phyloP scores from a whole-genome alignment of 73 alveolate species.

The Uronychia binucleata region DNA sequence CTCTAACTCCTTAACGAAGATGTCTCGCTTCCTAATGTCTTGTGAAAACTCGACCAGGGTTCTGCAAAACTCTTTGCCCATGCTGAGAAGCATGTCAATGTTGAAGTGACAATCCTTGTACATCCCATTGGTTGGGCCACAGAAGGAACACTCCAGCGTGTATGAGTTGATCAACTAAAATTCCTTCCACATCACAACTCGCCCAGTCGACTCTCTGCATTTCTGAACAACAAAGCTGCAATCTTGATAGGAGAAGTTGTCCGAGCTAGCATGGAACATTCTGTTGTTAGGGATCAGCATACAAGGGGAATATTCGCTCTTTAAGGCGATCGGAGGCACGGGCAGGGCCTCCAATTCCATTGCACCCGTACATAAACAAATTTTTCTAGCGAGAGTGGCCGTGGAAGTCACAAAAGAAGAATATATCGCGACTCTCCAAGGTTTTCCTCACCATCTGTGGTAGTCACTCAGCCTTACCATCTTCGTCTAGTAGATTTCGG shows the following conservation, averaged over 20 bases:
- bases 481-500: constrained; percentile 81
- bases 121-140: constrained; percentile 60
- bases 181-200: constrained; percentile 66
- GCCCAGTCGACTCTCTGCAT: constrained; percentile 63
- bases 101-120: constrained; percentile 60
- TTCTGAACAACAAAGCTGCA: constrained; percentile 54
- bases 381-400: constrained; percentile 85
- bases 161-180: constrained; percentile 38
- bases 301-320: constrained; percentile 61
- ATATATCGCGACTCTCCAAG: constrained; percentile 66
- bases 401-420: constrained; percentile 78
- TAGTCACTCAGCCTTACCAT: neutral
- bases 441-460: constrained; percentile 60
- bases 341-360: constrained; percentile 17
- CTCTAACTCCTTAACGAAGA: neutral
- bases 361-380: constrained; percentile 77
- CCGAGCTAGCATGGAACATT: constrained; percentile 10
- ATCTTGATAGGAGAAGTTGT: constrained; percentile 45
- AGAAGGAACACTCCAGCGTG: constrained; percentile 64
- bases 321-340: constrained; percentile 43
- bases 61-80: constrained; percentile 61
- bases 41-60: constrained; percentile 7
- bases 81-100: constrained; percentile 25
- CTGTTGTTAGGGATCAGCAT: neutral
- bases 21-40: neutral